Evolutionary conservation across 1,139 yeast genomes (phyloP), one percentile per base, ranked within the genome.

Genomic region (Suhomyces anneliseae): DNA sequence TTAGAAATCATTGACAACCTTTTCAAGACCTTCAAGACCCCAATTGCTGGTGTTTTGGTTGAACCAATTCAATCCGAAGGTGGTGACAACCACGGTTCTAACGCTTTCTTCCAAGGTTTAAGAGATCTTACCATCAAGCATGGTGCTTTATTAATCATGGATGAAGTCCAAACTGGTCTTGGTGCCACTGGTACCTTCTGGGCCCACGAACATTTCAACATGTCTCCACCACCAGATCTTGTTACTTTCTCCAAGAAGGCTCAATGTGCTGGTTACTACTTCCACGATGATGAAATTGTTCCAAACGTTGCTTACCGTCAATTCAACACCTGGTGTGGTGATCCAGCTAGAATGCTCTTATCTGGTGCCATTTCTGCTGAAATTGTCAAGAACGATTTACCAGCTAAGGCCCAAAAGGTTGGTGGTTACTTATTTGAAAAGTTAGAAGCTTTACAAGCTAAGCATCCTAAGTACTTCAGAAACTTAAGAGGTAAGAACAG

Each of bases 321-420:
- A 74, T 87, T 87, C 78, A 87, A 87, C 81, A 87, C 95, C 51
- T 87, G 95, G 95, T 85, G 92, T 68, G 95, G 95, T 58, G 95
- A 87, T 73, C 90, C 93, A 62, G 83, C 90, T 51, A 82, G 86
- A 70, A 81, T 87, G 61, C 71, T 86, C 57, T 76, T 87, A 61
- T 86, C 92, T 46, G 82, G 83, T 54, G 81, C 87, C 53, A 85
- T 87, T 57, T 82, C 82, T 64, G 69, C 76, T 53, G 90, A 86
- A 67, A 70, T 86, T 45, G 68, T 72, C 49, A 81, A 82, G 61
- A 72, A 85, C 65, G 77, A 83, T 57, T 77, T 87, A 56, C 78
- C 80, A 36, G 69, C 70, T 35, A 70, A 78, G 50, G 79, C 87
- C 44, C 74, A 73, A 24, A 69, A 72, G 56, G 85, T 85, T 36